A percentile compares a stretch with the other conserved stretches of the same genome.
phyloP scores from a whole-genome alignment of 495 filamentous ascomycete genomes.

The Podospora appendiculata region DNA sequence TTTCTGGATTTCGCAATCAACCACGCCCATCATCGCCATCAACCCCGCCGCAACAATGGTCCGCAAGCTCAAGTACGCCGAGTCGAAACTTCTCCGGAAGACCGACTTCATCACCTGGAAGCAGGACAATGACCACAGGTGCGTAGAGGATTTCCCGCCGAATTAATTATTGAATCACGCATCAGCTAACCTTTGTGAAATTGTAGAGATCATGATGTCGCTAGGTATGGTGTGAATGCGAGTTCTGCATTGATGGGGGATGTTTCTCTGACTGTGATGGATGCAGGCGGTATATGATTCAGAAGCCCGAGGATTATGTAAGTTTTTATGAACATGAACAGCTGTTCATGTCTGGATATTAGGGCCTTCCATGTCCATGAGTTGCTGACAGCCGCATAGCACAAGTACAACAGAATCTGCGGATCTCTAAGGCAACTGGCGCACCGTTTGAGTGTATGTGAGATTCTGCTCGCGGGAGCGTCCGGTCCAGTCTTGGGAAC shows the following conservation, averaged over 20 bases:
- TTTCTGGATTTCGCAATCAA: background rate
- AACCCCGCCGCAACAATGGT: conserved; percentile 54
- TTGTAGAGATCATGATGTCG: conserved; percentile 58
- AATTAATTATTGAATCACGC: no score
- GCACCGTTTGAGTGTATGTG: conserved; percentile 49
- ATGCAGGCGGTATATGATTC: conserved; percentile 70
- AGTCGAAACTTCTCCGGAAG: conserved; percentile 72
- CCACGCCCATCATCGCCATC: background rate
- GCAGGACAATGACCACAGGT: conserved; percentile 64
- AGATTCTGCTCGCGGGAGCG: no score
- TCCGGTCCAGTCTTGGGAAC: background rate
- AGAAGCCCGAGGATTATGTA: conserved; percentile 62
- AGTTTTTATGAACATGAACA: conserved; percentile 1
- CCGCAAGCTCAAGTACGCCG: conserved; percentile 79
- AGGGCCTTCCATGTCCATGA: conserved; percentile 50
- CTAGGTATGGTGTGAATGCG: conserved; percentile 23
- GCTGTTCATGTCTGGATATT: background rate
- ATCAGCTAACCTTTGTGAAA: no score
- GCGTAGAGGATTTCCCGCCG: no score
- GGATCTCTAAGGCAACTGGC: conserved; percentile 84
- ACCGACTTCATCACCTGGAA: conserved; percentile 94
- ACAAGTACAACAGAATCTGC: conserved; percentile 80
- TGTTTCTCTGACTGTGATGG: background rate
- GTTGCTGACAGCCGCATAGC: conserved; percentile 39
- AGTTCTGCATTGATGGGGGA: background rate